A percentile compares a stretch with the other conserved stretches of the same genome.
Evolutionary conservation across 202 grass and related monocot species (phyloP).

Genomic region (Panicum hallii): DNA sequence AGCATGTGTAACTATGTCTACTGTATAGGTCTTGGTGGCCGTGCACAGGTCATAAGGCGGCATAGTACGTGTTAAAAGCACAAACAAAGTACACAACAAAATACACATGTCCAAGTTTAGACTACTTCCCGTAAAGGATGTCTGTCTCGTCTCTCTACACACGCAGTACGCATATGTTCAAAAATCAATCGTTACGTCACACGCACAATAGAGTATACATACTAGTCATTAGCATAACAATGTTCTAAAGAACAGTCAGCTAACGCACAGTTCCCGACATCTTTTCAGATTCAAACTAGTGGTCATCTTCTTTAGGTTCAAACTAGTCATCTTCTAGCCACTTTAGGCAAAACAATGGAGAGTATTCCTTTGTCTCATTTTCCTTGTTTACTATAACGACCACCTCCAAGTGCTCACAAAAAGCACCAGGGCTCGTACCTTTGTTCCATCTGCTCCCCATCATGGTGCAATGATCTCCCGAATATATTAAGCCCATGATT

Average conservation of each 20-base stretch:
- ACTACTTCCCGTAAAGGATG: neutral
- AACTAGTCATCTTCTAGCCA: conserved; percentile 44
- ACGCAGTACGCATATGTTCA: neutral
- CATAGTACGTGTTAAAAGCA: conserved; percentile 13
- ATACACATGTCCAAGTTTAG: conserved; percentile 11
- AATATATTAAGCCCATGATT: conserved; percentile 44
- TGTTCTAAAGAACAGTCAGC: conserved; percentile 14
- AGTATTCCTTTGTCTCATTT: conserved; percentile 64
- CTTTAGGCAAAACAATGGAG: conserved; percentile 67
- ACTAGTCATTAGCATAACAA: conserved; percentile 14
- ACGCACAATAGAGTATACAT: conserved; percentile 18
- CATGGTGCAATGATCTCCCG: conserved; percentile 71
- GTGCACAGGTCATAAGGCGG: conserved; percentile 37
- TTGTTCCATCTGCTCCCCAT: conserved; percentile 91
- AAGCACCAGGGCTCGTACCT: conserved; percentile 69
- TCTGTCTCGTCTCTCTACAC: neutral
- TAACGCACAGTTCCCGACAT: conserved; percentile 35
- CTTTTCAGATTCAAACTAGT: conserved; percentile 54
- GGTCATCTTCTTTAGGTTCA: conserved; percentile 44
- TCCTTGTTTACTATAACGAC: conserved; percentile 63
- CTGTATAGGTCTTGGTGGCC: conserved; percentile 15
- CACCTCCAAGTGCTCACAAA: conserved; percentile 78
- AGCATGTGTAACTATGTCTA: conserved; percentile 19
- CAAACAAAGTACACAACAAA: conserved; percentile 7
- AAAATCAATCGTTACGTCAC: conserved; percentile 19